These are phyloP conservation scores for Suhomyces faveliae DNA, from an alignment of 805 yeast genomes.

Conservation along the genomic window DNA sequence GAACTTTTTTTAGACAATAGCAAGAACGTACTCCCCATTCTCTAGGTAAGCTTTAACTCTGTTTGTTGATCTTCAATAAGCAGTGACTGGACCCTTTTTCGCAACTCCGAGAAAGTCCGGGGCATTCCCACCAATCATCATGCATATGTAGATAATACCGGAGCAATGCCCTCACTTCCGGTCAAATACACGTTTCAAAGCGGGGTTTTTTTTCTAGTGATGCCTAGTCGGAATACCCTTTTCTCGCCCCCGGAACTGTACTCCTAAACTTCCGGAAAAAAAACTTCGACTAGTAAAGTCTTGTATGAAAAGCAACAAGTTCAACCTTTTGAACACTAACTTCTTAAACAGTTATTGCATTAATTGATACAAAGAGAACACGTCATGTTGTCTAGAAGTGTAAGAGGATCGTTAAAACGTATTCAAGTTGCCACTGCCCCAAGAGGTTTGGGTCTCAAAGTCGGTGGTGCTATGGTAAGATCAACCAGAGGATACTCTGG, in stretches of 20 bases:
- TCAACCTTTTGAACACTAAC: not conserved
- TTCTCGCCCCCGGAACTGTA: not conserved
- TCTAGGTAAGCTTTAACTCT: not conserved
- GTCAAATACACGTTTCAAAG: not conserved
- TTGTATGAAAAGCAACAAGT: not conserved
- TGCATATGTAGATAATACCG: slow-evolving; percentile 1
- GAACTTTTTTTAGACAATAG: not conserved
- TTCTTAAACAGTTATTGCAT: not conserved
- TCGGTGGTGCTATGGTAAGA: slow-evolving; percentile 19
- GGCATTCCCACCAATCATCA: slow-evolving; percentile 3
- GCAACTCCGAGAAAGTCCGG: slow-evolving; percentile 2
- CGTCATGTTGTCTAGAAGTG: slow-evolving; percentile 34
- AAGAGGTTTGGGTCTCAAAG: slow-evolving; percentile 12
- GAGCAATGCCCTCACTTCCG: slow-evolving; percentile 1
- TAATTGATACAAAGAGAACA: not conserved
- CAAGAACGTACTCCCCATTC: not conserved
- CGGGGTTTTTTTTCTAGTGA: not conserved
- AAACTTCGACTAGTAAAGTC: not conserved
- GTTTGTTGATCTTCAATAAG: not conserved
- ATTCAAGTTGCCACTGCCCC: slow-evolving; percentile 18
- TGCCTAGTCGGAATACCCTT: not conserved
- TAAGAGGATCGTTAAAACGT: slow-evolving; percentile 30
- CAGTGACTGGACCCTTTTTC: no score
- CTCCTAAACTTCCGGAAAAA: slow-evolving; percentile 1
- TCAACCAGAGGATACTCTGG: slow-evolving; percentile 2